Conservation (phyloP, 371 early-diverging fungal genomes). For the Mucor plumbeus region DNA sequence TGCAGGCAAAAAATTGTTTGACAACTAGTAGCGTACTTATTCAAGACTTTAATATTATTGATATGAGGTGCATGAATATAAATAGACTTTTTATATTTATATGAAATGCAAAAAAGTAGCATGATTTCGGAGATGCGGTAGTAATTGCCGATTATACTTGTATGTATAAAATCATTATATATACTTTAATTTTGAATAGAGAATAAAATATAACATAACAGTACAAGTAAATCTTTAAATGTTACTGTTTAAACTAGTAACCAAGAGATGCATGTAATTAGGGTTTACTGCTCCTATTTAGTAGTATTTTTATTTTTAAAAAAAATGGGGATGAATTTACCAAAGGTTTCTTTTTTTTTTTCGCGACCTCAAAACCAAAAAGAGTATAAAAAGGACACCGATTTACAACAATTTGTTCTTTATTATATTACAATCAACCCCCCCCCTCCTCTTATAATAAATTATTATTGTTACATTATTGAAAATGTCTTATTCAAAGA, state of each 20-base stretch:
- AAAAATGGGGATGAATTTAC: not conserved
- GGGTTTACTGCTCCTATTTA: not conserved
- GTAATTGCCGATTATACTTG: not conserved
- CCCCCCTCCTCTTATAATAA: not conserved
- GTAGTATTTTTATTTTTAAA: not conserved
- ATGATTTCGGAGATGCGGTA: not conserved
- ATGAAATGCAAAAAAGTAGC: not conserved
- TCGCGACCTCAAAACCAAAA: not conserved
- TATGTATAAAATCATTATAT: not conserved
- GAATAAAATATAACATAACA: too few species aligned
- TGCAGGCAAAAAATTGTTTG: not conserved
- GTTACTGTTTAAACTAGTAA: not conserved
- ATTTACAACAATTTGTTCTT: not conserved
- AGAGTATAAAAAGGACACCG: not conserved
- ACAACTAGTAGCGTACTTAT: not conserved
- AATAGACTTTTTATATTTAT: not conserved
- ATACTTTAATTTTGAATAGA: too few species aligned
- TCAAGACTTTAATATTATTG: too few species aligned
- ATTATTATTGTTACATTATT: not conserved
- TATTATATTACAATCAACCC: not conserved
- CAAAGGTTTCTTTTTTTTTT: not conserved
- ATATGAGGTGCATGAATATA: not conserved
- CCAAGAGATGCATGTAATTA: not conserved
- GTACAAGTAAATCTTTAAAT: not conserved
- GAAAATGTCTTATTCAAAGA: not conserved